A percentile compares a stretch with the other conserved stretches of the same genome.
phyloP scores from a whole-genome alignment of 1,139 yeast species.

The Geotrichum armillariae region DNA sequence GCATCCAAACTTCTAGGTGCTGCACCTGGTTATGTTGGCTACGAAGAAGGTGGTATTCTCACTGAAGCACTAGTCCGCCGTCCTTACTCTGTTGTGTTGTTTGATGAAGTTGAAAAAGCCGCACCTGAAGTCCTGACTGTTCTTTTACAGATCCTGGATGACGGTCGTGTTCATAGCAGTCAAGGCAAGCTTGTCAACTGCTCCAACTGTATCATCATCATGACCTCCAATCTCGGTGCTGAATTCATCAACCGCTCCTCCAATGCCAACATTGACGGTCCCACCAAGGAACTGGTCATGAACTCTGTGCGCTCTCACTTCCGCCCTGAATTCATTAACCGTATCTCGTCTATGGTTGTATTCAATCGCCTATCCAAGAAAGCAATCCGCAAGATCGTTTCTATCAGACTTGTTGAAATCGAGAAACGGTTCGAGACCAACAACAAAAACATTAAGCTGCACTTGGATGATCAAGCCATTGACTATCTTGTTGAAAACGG shows the following conservation, averaged over 20 bases:
- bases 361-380: slow-evolving; percentile 90
- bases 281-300: slow-evolving; percentile 42
- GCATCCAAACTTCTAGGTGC: slow-evolving; percentile 95
- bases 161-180: slow-evolving; percentile 93
- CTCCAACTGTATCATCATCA: slow-evolving; percentile 85
- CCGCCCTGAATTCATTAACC: slow-evolving; percentile 96
- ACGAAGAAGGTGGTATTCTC: slow-evolving; percentile 95
- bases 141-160: slow-evolving; percentile 87
- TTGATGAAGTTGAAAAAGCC: slow-evolving; percentile 98
- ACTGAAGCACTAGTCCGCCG: slow-evolving; percentile 89
- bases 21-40: slow-evolving; percentile 98
- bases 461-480: slow-evolving; percentile 69
- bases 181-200: slow-evolving; percentile 93
- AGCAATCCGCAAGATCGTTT: slow-evolving; percentile 90
- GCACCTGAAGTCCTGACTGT: slow-evolving; percentile 97
- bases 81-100: slow-evolving; percentile 91
- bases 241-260: slow-evolving; percentile 72
- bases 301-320: slow-evolving; percentile 83
- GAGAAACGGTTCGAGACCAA: slow-evolving; percentile 81
- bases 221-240: slow-evolving; percentile 98
- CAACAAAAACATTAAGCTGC: slow-evolving; percentile 72
- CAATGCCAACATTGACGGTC: slow-evolving; percentile 49
- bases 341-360: slow-evolving; percentile 88
- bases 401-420: slow-evolving; percentile 77
- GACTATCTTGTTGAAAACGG: slow-evolving; percentile 76